Evolutionary conservation across 192 early-diverging fungal genomes (phyloP).

Genomic region (Gamsiella multidivaricata): DNA sequence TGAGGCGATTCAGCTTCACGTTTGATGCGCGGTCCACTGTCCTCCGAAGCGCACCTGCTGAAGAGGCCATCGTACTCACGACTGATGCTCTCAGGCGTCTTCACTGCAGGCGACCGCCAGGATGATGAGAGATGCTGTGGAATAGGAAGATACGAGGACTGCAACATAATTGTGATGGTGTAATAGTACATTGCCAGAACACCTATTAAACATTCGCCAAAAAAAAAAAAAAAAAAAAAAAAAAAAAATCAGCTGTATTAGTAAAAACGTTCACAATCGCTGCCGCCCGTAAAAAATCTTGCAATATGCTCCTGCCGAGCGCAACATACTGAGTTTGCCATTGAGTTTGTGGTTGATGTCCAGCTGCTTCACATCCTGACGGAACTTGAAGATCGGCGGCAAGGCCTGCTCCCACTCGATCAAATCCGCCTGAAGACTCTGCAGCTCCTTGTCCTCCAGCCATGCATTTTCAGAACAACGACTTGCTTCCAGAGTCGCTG

Average conservation of each 20-base stretch:
- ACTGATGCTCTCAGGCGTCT: slow-evolving; percentile 32
- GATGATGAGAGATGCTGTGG: slow-evolving; percentile 38
- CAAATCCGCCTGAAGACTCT: slow-evolving; percentile 39
- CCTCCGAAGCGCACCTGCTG: slow-evolving; percentile 24
- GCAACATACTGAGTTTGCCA: slow-evolving; percentile 28
- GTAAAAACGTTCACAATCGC: neutral
- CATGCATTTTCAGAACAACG: slow-evolving; percentile 43
- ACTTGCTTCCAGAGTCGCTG: slow-evolving; percentile 26
- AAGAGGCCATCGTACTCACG: slow-evolving; percentile 41
- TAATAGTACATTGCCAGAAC: slow-evolving; percentile 46
- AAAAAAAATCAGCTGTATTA: neutral
- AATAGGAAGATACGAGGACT: slow-evolving; percentile 48
- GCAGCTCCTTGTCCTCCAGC: slow-evolving; percentile 44
- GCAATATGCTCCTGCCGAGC: neutral
- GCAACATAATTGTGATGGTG: slow-evolving; percentile 49
- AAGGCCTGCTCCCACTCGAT: slow-evolving; percentile 42
- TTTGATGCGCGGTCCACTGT: slow-evolving; percentile 28
- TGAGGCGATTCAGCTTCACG: slow-evolving; percentile 23
- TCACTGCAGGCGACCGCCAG: slow-evolving; percentile 14
- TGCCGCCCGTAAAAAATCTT: neutral
- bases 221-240: neutral
- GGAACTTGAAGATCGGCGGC: slow-evolving; percentile 23
- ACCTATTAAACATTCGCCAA: slow-evolving; percentile 3
- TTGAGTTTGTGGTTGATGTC: slow-evolving; percentile 50
- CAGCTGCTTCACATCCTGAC: slow-evolving; percentile 22